These are phyloP conservation scores for Telfairia occidentalis DNA, from an alignment of 331 rosid species.

Conservation along the genomic window DNA sequence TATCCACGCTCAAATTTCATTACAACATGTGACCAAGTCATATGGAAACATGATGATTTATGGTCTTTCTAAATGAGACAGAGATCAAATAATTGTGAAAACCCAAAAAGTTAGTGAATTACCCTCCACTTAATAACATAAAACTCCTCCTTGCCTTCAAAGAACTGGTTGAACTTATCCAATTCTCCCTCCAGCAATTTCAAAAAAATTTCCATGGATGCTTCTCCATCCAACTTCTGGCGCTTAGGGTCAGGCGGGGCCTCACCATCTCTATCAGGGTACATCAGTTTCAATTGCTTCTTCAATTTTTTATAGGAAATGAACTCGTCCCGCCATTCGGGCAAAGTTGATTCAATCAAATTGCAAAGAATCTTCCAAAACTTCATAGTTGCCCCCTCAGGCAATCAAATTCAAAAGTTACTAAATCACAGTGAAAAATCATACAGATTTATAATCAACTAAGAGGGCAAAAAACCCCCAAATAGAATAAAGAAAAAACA, in stretches of 20 bases:
- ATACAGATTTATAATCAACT: background rate
- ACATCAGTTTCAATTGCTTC: constrained; percentile 55
- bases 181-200: constrained; percentile 50
- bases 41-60: background rate
- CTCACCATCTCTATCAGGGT: constrained; percentile 28
- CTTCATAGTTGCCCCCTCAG: constrained; percentile 30
- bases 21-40: background rate
- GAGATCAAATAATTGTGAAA: background rate
- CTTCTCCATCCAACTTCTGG: constrained; percentile 20
- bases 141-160: constrained; percentile 59
- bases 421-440: background rate
- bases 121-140: constrained; percentile 73
- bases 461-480: background rate
- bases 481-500: background rate
- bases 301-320: constrained; percentile 65
- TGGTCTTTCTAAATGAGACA: background rate
- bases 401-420: background rate
- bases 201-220: constrained; percentile 24
- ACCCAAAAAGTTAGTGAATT: background rate
- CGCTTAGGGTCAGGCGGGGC: constrained; percentile 24
- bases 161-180: constrained; percentile 58
- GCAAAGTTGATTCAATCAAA: constrained; percentile 65
- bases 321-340: constrained; percentile 75
- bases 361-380: constrained; percentile 63
- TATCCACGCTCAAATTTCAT: background rate